Evolutionary conservation across 2,329 filamentous ascomycete genomes (phyloP).

Genomic region (Teratosphaeria destructans): DNA sequence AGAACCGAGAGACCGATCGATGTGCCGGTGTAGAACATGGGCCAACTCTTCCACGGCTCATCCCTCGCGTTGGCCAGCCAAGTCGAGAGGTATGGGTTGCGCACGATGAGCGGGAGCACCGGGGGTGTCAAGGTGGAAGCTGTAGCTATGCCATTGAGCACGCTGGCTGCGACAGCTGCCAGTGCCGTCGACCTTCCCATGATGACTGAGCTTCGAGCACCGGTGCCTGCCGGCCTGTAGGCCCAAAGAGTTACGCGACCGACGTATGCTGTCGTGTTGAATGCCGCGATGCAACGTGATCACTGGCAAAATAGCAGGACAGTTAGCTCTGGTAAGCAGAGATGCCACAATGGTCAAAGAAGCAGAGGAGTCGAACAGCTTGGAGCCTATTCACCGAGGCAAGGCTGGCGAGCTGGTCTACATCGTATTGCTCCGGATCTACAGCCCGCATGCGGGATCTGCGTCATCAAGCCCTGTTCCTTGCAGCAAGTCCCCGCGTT

Average conservation of each 20-base stretch:
- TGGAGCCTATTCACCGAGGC: too few relatives aligned
- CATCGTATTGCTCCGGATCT: too few relatives aligned
- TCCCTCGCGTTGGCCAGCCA: conserved; percentile 57
- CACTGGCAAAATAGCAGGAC: background rate
- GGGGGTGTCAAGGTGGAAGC: conserved; percentile 47
- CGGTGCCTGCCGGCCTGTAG: background rate
- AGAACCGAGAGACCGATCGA: conserved; percentile 51
- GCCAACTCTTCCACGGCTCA: conserved; percentile 73
- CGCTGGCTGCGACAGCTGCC: background rate
- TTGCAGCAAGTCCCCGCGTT: background rate
- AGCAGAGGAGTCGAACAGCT: too few relatives aligned
- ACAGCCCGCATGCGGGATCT: background rate
- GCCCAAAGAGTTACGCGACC: background rate
- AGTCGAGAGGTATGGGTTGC: conserved; percentile 42
- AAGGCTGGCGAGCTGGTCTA: too few relatives aligned
- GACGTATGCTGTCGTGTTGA: background rate
- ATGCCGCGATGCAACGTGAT: background rate
- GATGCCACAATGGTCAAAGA: too few relatives aligned
- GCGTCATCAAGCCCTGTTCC: background rate
- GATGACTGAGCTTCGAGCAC: background rate
- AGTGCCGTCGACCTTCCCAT: background rate
- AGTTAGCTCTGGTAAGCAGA: background rate
- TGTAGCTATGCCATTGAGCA: conserved; percentile 18
- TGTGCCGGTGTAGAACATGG: conserved; percentile 71
- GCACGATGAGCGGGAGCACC: conserved; percentile 40